phyloP scores from a whole-genome alignment of 345 rosid genomes.

The Mallotus nudiflorus region DNA sequence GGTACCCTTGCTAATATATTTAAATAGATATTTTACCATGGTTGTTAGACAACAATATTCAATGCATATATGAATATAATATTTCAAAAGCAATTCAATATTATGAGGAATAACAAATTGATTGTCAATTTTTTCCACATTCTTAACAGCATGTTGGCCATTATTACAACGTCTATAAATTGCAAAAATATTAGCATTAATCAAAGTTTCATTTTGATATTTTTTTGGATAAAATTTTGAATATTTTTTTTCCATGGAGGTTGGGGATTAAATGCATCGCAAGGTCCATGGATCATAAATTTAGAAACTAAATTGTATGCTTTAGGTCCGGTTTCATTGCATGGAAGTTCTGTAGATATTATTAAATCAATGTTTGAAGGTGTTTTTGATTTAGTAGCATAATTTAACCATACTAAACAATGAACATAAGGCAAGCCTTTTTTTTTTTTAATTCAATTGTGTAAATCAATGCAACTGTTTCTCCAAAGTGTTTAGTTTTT shows the following conservation, averaged over 20 bases:
- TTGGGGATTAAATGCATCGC: neutral
- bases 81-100: neutral
- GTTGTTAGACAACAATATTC: neutral
- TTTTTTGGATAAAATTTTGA: no score
- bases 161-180: no score
- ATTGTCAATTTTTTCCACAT: no score
- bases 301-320: neutral
- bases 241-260: neutral
- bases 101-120: no score
- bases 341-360: neutral
- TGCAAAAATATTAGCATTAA: neutral
- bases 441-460: neutral
- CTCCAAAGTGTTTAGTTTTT: neutral
- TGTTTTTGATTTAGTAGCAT: neutral
- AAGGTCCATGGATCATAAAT: neutral
- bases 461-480: neutral
- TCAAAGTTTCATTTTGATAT: neutral
- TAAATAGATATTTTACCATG: no score
- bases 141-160: neutral
- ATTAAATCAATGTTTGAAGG: neutral
- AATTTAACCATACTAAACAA: no score
- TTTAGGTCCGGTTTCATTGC: neutral
- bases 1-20: neutral
- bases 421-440: no score
- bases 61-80: neutral